Conservation (phyloP, 345 rosid genomes). For the Citrus mangshanensis region DNA sequence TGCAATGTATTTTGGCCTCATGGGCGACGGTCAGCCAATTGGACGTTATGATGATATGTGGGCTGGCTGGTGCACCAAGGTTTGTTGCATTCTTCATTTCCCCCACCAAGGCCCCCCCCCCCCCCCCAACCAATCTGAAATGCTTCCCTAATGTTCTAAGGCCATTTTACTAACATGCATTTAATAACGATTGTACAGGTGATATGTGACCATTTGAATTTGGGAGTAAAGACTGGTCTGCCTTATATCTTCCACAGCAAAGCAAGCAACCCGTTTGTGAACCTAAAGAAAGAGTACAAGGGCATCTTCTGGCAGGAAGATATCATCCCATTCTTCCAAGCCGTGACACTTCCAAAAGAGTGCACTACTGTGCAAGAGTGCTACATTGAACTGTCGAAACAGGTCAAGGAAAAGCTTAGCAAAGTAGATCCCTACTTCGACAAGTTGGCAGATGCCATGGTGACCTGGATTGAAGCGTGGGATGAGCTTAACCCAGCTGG, state of each 20-base stretch:
- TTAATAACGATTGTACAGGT: constrained; percentile 37
- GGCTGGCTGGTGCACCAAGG: constrained; percentile 99
- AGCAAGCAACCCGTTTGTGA: constrained; percentile 94
- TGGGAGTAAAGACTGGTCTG: constrained; percentile 87
- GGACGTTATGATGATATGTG: constrained; percentile 97
- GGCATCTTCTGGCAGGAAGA: constrained; percentile 98
- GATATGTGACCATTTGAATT: constrained; percentile 79
- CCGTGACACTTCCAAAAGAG: constrained; percentile 60
- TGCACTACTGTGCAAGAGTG: constrained; percentile 78
- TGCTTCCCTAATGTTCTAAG: not conserved
- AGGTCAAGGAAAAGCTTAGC: constrained; percentile 75
- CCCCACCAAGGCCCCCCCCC: too few relatives aligned
- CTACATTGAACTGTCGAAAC: constrained; percentile 75
- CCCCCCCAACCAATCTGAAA: not conserved
- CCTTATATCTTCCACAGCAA: constrained; percentile 93
- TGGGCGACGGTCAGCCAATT: constrained; percentile 98
- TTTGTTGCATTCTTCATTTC: constrained; percentile 4
- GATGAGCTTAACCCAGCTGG: constrained; percentile 79
- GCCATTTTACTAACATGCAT: not conserved
- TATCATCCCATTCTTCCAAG: constrained; percentile 88
- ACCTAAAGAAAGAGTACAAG: constrained; percentile 84
- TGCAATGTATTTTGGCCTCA: constrained; percentile 96
- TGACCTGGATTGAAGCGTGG: constrained; percentile 96
- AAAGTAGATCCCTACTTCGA: constrained; percentile 82
- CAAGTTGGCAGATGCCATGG: constrained; percentile 88